Percentiles rank a stretch among this genome's conserved stretches.
Conservation (phyloP, 495 filamentous ascomycete species). For the Pyrenopolyporus hunteri region DNA sequence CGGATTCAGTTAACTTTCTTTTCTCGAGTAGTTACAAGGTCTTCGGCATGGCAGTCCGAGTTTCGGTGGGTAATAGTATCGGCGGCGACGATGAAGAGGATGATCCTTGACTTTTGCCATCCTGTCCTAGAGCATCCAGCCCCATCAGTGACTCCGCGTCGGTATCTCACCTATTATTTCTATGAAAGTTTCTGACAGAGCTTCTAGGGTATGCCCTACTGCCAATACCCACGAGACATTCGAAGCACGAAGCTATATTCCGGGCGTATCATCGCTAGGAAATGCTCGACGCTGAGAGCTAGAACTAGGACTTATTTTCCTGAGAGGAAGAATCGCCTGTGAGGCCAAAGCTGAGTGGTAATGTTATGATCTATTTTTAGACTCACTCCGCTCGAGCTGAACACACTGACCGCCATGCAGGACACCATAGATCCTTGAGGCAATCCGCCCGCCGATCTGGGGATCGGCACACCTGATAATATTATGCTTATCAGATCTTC, state of each 20-base stretch:
- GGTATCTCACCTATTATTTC: too few species aligned
- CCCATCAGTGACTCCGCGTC: too few species aligned
- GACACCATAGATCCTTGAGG: neutral
- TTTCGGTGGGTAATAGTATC: slow-evolving; percentile 18
- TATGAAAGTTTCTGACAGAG: too few species aligned
- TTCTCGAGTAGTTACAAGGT: slow-evolving; percentile 15
- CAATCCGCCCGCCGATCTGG: neutral
- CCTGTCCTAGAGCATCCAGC: too few species aligned
- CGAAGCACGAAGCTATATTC: slow-evolving; percentile 13
- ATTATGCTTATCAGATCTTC: slow-evolving; percentile 13
- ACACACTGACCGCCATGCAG: slow-evolving; percentile 3
- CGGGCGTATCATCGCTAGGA: slow-evolving; percentile 11
- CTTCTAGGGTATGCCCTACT: too few species aligned
- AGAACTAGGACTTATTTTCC: neutral
- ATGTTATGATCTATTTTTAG: slow-evolving; percentile 8
- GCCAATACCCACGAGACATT: neutral
- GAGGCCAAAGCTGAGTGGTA: slow-evolving; percentile 3
- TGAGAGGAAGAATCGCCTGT: neutral
- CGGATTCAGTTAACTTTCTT: slow-evolving; percentile 19
- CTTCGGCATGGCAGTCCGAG: slow-evolving; percentile 19
- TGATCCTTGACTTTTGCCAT: too few species aligned
- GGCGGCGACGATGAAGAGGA: slow-evolving; percentile 7
- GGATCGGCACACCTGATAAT: slow-evolving; percentile 1
- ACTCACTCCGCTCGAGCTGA: neutral
- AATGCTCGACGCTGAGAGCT: neutral